Evolutionary conservation across 148 eudicot genomes (phyloP).

Genomic region (Fallopia convolvulus): DNA sequence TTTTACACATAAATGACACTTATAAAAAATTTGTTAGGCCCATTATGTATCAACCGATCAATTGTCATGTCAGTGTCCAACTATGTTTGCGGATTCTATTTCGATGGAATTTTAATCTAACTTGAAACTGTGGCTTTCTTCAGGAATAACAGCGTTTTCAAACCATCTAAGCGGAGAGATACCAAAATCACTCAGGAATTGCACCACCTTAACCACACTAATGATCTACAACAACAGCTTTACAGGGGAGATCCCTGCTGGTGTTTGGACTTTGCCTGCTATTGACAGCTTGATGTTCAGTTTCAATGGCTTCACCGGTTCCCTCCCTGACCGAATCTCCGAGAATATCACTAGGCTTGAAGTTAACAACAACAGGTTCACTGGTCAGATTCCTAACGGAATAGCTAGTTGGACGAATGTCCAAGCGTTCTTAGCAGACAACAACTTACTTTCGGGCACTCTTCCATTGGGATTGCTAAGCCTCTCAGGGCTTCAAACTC

Average conservation of each 20-base stretch:
- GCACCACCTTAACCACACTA: conserved; percentile 28
- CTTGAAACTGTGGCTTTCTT: background rate
- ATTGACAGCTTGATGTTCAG: conserved; percentile 29
- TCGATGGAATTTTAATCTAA: too few relatives aligned
- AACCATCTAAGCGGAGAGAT: conserved; percentile 51
- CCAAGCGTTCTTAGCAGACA: conserved; percentile 41
- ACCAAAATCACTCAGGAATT: conserved; percentile 46
- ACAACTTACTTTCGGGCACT: conserved; percentile 44
- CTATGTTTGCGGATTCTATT: too few relatives aligned
- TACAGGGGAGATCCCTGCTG: conserved; percentile 51
- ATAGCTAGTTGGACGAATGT: conserved; percentile 39
- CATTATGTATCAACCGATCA: too few relatives aligned
- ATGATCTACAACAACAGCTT: conserved; percentile 38
- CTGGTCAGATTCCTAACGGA: conserved; percentile 44
- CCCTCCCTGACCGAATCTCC: conserved; percentile 34
- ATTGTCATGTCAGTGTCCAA: too few relatives aligned
- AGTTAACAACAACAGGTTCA: conserved; percentile 48
- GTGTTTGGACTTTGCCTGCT: conserved; percentile 38
- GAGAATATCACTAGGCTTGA: conserved; percentile 43
- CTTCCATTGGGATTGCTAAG: conserved; percentile 40
- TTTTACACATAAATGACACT: too few relatives aligned
- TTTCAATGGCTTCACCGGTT: conserved; percentile 44
- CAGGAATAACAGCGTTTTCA: conserved; percentile 41
- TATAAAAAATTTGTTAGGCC: too few relatives aligned
- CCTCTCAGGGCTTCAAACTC: conserved; percentile 29